These are phyloP conservation scores for Apiotrichum gracile DNA, from an alignment of 1,284 basidiomycete genomes.

Conservation along the genomic window DNA sequence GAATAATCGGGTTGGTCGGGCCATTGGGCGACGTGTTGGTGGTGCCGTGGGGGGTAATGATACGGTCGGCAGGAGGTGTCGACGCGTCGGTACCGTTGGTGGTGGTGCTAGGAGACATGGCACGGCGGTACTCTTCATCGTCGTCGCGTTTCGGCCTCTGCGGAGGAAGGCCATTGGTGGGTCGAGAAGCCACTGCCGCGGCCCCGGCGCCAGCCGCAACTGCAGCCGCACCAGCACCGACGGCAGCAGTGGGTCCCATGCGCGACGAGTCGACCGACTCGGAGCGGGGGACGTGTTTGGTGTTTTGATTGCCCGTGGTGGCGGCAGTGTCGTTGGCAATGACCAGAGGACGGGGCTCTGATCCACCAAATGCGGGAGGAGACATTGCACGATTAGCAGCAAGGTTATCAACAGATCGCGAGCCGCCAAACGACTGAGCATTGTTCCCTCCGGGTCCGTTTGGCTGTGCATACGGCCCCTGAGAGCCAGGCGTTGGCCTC, in stretches of 20 bases:
- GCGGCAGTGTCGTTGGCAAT: constrained; percentile 19
- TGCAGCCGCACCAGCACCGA: constrained; percentile 48
- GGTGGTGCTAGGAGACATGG: constrained; percentile 40
- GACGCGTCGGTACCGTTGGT: constrained; percentile 6
- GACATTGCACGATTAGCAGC: constrained; percentile 23
- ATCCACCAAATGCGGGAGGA: constrained; percentile 13
- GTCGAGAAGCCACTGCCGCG: constrained; percentile 55
- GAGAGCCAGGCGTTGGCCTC: not conserved
- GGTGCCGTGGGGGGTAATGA: constrained; percentile 19
- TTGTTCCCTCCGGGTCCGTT: not conserved
- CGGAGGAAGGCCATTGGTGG: constrained; percentile 50
- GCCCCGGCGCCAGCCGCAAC: constrained; percentile 57
- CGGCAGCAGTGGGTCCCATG: constrained; percentile 50
- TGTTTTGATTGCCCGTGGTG: not conserved
- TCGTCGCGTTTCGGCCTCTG: constrained; percentile 62
- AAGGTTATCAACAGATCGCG: constrained; percentile 31
- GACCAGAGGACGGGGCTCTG: constrained; percentile 18
- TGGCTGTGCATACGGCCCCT: not conserved
- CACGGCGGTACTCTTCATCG: constrained; percentile 52
- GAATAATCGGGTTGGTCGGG: constrained; percentile 2
- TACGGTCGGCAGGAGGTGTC: constrained; percentile 7
- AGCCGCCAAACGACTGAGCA: constrained; percentile 8
- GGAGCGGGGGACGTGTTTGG: constrained; percentile 7
- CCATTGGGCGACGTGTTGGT: constrained; percentile 24
- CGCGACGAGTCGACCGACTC: constrained; percentile 16